Percentiles rank a stretch among this genome's conserved stretches.
Conservation (phyloP, 2,329 filamentous ascomycete species). For the Ascosphaera apis region DNA sequence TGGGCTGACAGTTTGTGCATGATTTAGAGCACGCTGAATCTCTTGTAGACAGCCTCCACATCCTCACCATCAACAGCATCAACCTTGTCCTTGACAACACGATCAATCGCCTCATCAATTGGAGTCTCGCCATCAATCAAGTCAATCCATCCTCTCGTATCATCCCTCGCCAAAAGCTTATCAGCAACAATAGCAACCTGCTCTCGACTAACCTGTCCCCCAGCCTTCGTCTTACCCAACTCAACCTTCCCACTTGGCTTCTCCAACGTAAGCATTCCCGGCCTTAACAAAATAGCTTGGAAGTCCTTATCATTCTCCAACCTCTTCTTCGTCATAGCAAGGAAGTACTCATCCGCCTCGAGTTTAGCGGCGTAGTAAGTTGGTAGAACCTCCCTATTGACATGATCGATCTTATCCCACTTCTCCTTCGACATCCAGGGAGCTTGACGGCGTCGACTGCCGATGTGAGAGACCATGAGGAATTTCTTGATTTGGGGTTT, state of each 20-base stretch:
- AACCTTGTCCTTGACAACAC: slow-evolving; percentile 20
- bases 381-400: slow-evolving; percentile 26
- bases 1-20: too few species aligned
- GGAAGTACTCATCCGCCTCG: slow-evolving; percentile 32
- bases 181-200: slow-evolving; percentile 30
- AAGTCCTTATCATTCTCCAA: slow-evolving; percentile 16
- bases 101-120: slow-evolving; percentile 24
- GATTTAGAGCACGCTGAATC: slow-evolving; percentile 7
- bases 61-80: slow-evolving; percentile 29
- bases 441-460: slow-evolving; percentile 24
- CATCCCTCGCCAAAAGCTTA: slow-evolving; percentile 24
- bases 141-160: slow-evolving; percentile 30
- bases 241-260: slow-evolving; percentile 24
- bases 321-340: slow-evolving; percentile 19
- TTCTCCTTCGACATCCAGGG: slow-evolving; percentile 28
- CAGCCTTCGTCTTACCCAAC: slow-evolving; percentile 22
- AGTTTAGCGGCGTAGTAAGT: slow-evolving; percentile 31
- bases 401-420: slow-evolving; percentile 22
- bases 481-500: slow-evolving; percentile 27
- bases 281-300: slow-evolving; percentile 28
- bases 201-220: slow-evolving; percentile 22
- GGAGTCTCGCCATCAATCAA: slow-evolving; percentile 27
- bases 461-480: slow-evolving; percentile 30
- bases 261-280: slow-evolving; percentile 26
- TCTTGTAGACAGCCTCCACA: slow-evolving; percentile 20